Evolutionary conservation across 1,284 basidiomycete genomes (phyloP), one percentile per base, ranked within the genome.

Genomic region (Salmacisia buchloeana): DNA sequence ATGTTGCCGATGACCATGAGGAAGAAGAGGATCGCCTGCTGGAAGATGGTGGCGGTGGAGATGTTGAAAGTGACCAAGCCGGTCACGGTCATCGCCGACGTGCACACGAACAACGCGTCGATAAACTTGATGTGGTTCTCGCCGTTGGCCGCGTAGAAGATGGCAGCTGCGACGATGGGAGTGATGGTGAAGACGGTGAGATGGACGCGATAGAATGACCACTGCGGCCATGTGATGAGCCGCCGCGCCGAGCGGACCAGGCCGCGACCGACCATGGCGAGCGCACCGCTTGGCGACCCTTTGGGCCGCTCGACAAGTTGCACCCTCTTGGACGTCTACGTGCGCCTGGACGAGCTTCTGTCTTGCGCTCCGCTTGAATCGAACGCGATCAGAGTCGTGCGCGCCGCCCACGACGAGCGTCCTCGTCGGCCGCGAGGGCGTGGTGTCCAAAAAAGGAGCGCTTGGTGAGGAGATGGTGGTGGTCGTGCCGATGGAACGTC

Each of bases 31-130:
- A 92, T 83, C 18, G 82, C 82, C 82, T 92, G 91, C 76, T 92
- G 90, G 82, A 86, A 89, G 54, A 81, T 81, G 1, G 89, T 92
- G 72, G 90, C 81, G 49, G 83, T 82, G 74, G 88, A 90, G 71
- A 92, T 80, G 78, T 92, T 86, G 69, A 90, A 82, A 4, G 89
- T 87, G 45, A 85, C 83, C 29, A 92, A 82, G 13, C 91, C 90
- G 70, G 88, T 90, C 63, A 91, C 88, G 2, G 87, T 87, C 83
- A 91, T 86, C 9, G 89, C 86, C 77, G 87, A 89, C 74, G 90
- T 84, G 66, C 86, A 89, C 72, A 85, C 84, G 82, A 86, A 92
- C 46, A 92, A 83, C 12, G 86, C 81, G 66, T 92, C 90, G 75
- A 90, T 84, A 79, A 89, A 92, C 21, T 70, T 60, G 52, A 81